A percentile compares a stretch with the other conserved stretches of the same genome.
Conservation (phyloP, 345 rosid genomes). For the Eucalyptus fibrosa region DNA sequence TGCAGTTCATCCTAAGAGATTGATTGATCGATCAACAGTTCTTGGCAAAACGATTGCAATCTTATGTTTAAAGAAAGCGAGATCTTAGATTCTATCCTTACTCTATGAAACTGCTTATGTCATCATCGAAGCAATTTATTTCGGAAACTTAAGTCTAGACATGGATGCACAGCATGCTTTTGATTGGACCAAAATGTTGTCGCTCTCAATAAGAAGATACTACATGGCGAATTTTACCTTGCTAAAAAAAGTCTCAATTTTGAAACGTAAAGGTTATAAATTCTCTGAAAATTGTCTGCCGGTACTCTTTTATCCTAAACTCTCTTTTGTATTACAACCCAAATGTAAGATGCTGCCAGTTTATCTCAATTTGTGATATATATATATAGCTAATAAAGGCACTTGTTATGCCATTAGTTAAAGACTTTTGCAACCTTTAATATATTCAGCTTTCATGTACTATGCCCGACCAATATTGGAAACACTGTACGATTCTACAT, state of each 20-base stretch:
- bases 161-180: not conserved
- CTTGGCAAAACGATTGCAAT: not conserved
- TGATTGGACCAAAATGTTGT: not conserved
- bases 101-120: not conserved
- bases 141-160: not conserved
- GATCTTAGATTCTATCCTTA: not conserved
- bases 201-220: not conserved
- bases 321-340: not conserved
- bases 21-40: not conserved
- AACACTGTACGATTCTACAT: rapidly evolving
- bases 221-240: not conserved
- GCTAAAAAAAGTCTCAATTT: not conserved
- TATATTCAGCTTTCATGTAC: not conserved
- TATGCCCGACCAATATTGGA: not conserved
- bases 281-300: not conserved
- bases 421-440: not conserved
- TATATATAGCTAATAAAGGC: not conserved
- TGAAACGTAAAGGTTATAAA: not conserved
- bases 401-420: not conserved
- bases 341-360: not conserved
- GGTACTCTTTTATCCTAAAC: not conserved
- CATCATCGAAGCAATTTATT: not conserved
- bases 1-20: not conserved
- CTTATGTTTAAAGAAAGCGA: not conserved
- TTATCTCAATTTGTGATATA: not conserved